These are phyloP conservation scores for Salvia splendens DNA, from an alignment of 257 asterid genomes.

Conservation along the genomic window DNA sequence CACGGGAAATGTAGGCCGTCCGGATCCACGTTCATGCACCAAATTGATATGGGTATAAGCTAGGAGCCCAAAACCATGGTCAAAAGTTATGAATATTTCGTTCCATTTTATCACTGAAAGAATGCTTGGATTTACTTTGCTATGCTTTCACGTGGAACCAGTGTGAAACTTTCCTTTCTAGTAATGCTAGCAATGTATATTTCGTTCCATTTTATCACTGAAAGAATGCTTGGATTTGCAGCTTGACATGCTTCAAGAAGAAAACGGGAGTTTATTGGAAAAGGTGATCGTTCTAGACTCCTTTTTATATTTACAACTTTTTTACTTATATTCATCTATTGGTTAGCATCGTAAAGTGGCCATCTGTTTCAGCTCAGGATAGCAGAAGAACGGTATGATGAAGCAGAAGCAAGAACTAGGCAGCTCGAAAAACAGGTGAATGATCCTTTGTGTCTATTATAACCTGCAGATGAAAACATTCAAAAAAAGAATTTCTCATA, in stretches of 20 bases:
- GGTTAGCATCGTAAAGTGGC: conserved; percentile 31
- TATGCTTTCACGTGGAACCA: too few species aligned
- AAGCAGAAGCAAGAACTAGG: conserved; percentile 90
- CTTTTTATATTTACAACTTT: not conserved
- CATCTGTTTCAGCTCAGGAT: conserved; percentile 72
- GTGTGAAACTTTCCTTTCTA: not conserved
- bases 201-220: conserved; percentile 28
- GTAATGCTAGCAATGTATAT: conserved; percentile 15
- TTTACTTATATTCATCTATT: not conserved
- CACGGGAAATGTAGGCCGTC: too few species aligned
- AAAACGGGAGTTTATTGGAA: conserved; percentile 80
- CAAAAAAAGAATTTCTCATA: too few species aligned
- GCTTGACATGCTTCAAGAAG: conserved; percentile 99
- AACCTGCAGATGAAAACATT: too few species aligned
- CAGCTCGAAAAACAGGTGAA: conserved; percentile 88
- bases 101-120: conserved; percentile 27
- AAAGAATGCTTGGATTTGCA: conserved; percentile 43
- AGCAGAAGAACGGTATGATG: conserved; percentile 86
- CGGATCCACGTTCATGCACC: too few species aligned
- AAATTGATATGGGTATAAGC: too few species aligned
- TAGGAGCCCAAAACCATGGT: too few species aligned
- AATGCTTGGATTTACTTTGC: conserved; percentile 40
- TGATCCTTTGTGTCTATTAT: conserved; percentile 12
- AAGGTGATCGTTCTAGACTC: conserved; percentile 58
- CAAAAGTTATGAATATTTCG: not conserved